Conservation (phyloP, 257 asterid species). For the Solanum tarapatanum region DNA sequence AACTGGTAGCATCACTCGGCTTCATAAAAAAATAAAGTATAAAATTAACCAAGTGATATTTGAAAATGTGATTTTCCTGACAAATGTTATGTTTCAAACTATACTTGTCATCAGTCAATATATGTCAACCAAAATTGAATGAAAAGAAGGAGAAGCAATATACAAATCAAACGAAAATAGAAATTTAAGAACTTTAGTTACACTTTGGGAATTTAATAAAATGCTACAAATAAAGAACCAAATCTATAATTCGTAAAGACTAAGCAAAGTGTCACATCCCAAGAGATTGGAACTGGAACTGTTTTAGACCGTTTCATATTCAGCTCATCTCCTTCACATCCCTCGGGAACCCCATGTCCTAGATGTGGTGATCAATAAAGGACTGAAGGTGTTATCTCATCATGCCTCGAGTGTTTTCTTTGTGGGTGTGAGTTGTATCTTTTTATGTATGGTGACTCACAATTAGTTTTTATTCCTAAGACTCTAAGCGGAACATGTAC, state of each 20-base stretch:
- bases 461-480: constrained; percentile 45
- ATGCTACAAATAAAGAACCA: neutral
- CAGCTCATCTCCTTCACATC: constrained; percentile 52
- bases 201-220: too few relatives aligned
- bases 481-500: constrained; percentile 86
- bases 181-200: too few relatives aligned
- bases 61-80: too few relatives aligned
- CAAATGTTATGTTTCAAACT: neutral
- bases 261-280: neutral
- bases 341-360: constrained; percentile 51
- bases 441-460: constrained; percentile 46
- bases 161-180: neutral
- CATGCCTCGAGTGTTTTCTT: constrained; percentile 89
- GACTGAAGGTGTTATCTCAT: constrained; percentile 55
- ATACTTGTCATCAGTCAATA: neutral
- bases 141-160: too few relatives aligned
- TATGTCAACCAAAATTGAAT: neutral
- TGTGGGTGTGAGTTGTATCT: constrained; percentile 47
- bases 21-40: neutral
- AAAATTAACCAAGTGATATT: too few relatives aligned
- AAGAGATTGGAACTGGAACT: constrained; percentile 79
- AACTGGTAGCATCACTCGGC: neutral
- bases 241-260: neutral
- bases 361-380: constrained; percentile 57
- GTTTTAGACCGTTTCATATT: constrained; percentile 39